Conservation (phyloP, 495 filamentous ascomycete species). For the Penicillium cataractarum region DNA sequence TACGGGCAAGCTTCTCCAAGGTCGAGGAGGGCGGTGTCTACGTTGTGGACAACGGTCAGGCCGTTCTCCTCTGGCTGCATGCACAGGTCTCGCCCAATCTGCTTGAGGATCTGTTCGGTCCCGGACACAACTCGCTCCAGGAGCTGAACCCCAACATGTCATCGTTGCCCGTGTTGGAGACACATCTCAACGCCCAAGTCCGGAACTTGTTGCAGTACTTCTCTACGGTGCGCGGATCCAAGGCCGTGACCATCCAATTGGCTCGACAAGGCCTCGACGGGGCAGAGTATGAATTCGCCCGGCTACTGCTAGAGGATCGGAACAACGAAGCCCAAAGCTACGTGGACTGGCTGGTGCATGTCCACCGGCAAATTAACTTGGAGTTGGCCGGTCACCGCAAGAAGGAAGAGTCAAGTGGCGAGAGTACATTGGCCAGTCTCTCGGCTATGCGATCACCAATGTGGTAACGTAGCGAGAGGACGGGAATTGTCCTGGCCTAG, state of each 20-base stretch:
- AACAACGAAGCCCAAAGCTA: constrained; percentile 98
- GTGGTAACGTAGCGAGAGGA: constrained; percentile 49
- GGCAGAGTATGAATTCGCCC: constrained; percentile 94
- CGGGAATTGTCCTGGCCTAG: not conserved
- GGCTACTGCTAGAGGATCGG: constrained; percentile 87
- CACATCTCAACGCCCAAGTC: constrained; percentile 92
- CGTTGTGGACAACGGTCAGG: constrained; percentile 94
- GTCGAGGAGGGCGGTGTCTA: constrained; percentile 97
- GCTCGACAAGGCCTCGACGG: constrained; percentile 93
- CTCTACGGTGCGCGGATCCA: constrained; percentile 77
- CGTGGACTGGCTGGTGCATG: constrained; percentile 96
- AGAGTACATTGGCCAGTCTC: constrained; percentile 61
- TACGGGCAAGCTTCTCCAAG: constrained; percentile 85
- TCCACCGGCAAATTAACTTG: constrained; percentile 88
- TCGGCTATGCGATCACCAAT: constrained; percentile 73
- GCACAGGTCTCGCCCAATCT: constrained; percentile 75
- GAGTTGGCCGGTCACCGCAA: constrained; percentile 82
- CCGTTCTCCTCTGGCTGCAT: constrained; percentile 89
- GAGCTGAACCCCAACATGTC: constrained; percentile 77
- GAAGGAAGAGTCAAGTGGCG: constrained; percentile 62
- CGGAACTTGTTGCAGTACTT: constrained; percentile 91
- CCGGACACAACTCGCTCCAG: constrained; percentile 70
- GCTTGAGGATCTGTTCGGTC: constrained; percentile 87
- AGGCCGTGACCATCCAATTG: constrained; percentile 85
- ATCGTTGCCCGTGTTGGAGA: constrained; percentile 74